phyloP scores from a whole-genome alignment of 179 eudicot genomes.

The Patellifolia procumbens region DNA sequence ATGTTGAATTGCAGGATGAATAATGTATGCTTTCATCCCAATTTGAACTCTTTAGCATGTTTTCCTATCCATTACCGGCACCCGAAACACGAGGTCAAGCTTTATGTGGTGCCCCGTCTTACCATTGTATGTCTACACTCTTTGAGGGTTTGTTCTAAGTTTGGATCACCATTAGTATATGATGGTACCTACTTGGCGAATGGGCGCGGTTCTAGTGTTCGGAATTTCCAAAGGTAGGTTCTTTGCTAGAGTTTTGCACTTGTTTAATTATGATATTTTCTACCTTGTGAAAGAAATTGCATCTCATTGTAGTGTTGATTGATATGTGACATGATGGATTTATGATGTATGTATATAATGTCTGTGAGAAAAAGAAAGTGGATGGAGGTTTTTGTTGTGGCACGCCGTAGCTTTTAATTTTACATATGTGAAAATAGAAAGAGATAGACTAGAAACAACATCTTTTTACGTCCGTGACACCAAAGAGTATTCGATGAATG shows the following conservation, averaged over 20 bases:
- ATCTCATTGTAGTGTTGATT: not conserved
- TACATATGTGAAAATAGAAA: no score
- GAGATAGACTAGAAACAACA: no score
- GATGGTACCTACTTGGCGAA: conserved; percentile 23
- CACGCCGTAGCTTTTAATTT: not conserved
- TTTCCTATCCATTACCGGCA: conserved; percentile 29
- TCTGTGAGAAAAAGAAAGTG: not conserved
- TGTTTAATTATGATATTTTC: not conserved
- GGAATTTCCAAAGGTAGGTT: conserved; percentile 44
- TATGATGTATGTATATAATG: not conserved
- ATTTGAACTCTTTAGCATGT: conserved; percentile 31
- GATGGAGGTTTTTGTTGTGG: not conserved
- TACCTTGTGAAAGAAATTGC: not conserved
- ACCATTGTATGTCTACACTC: conserved; percentile 22
- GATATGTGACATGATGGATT: not conserved
- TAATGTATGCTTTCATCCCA: conserved; percentile 22
- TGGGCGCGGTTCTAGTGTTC: conserved; percentile 31
- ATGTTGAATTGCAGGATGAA: conserved; percentile 36
- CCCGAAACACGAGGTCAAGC: conserved; percentile 31
- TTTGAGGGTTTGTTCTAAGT: conserved; percentile 35
- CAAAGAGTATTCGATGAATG: no score
- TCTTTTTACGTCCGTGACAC: no score
- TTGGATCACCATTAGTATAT: conserved; percentile 33
- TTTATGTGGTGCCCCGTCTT: conserved; percentile 30
- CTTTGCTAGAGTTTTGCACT: conserved; percentile 6